phyloP scores from a whole-genome alignment of 257 asterid species.

The Gentiana straminea region DNA sequence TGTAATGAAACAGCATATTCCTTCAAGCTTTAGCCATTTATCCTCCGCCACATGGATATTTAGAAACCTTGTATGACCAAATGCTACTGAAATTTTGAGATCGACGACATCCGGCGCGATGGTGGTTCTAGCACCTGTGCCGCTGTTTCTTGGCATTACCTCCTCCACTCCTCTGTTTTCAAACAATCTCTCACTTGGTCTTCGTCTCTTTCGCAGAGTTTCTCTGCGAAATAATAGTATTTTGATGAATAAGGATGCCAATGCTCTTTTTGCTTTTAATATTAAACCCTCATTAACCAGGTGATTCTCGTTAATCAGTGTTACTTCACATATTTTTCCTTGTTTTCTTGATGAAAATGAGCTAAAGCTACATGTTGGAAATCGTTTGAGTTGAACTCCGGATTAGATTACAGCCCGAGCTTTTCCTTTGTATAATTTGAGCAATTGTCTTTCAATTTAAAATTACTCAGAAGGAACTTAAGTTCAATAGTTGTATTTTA shows the following conservation, averaged over 20 bases:
- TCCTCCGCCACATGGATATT: neutral
- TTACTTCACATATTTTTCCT: neutral
- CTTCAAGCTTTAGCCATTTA: neutral
- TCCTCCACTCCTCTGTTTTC: neutral
- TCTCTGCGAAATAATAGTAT: neutral
- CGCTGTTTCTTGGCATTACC: constrained; percentile 2
- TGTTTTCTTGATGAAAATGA: neutral
- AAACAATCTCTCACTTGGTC: neutral
- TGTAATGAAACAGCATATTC: too few relatives aligned
- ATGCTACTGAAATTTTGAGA: too few relatives aligned
- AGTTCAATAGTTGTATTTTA: neutral
- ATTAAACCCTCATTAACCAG: neutral
- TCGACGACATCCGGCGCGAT: neutral
- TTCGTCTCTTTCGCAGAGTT: neutral
- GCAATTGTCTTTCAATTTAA: neutral
- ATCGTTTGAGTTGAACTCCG: neutral
- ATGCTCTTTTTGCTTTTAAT: neutral
- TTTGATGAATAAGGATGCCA: neutral
- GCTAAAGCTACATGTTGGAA: neutral
- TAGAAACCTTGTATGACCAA: too few relatives aligned
- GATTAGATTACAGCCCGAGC: neutral
- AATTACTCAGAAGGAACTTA: neutral
- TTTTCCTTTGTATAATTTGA: neutral
- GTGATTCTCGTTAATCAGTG: neutral
- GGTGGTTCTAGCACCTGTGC: constrained; percentile 10